These are phyloP conservation scores for Abrus pulchellus DNA, from an alignment of 306 rosid species.

Conservation along the genomic window DNA sequence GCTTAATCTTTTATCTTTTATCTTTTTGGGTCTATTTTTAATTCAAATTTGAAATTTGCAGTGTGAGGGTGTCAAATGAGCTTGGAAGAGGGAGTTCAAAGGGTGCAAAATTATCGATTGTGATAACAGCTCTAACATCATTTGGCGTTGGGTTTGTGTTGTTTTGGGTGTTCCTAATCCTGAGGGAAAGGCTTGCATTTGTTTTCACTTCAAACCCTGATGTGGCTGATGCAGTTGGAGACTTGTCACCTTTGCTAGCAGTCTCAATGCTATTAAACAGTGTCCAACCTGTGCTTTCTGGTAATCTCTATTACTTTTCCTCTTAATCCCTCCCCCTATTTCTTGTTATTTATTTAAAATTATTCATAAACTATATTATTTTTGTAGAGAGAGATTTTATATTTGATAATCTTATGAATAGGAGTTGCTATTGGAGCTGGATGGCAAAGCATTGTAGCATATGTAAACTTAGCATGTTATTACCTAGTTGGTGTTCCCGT, in stretches of 20 bases:
- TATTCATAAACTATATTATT: background rate
- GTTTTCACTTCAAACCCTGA: conserved; percentile 48
- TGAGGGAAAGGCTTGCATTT: conserved; percentile 50
- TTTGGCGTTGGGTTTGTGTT: conserved; percentile 47
- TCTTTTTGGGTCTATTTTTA: too few species aligned
- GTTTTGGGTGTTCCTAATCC: conserved; percentile 45
- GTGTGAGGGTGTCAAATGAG: conserved; percentile 62
- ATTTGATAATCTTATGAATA: background rate
- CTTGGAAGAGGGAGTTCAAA: conserved; percentile 60
- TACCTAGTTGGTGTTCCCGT: conserved; percentile 59
- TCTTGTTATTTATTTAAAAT: background rate
- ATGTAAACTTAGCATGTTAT: conserved; percentile 60
- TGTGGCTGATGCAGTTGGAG: conserved; percentile 50
- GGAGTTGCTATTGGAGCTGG: conserved; percentile 71
- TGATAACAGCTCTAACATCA: conserved; percentile 46
- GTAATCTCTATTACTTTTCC: conserved; percentile 26
- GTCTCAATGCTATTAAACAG: conserved; percentile 59
- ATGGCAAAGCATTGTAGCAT: conserved; percentile 60
- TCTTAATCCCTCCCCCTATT: background rate
- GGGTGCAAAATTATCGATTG: conserved; percentile 54
- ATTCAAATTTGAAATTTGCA: conserved; percentile 9
- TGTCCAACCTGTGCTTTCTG: conserved; percentile 63
- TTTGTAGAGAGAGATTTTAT: conserved; percentile 10
- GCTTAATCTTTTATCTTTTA: too few species aligned
- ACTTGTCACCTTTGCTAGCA: conserved; percentile 57